Base-by-base conservation (phyloP, 176 grass and related monocot genomes). In the Pharus latifolius region DNA sequence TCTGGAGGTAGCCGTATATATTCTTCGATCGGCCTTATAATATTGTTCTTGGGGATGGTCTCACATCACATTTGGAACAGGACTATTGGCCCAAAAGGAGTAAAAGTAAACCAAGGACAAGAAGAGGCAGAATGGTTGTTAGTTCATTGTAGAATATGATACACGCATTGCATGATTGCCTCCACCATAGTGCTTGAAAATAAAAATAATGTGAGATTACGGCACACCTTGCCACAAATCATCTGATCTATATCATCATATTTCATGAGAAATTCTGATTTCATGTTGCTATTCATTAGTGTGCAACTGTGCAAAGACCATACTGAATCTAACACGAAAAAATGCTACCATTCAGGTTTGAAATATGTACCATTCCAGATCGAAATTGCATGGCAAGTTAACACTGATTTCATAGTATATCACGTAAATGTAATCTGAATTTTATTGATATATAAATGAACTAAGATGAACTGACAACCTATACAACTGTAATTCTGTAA, bases 111-210 rank as follows among this genome's bases (percentile, higher is more conserved):
- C 60, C 43, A 13, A n/a, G 43, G 77, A 86, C 57, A 76, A 56
- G 0, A 80, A 70, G 32, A 58, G 77, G 80, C 83, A 75, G 30
- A 65, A 57, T 49, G 57, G 65, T 30, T 9, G 65, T 56, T 86
- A 38, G 32, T 19, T 48, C 7, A 22, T 15, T 25, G 10, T 72
- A 72, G 26, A 64, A 75, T 80, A 80, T 27, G 30, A 24, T 17
- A 32, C 12, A 12, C 55, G 77, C 49, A 56, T 26, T 57, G 47
- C 70, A 80, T 56, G 34, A 72, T 78, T 84, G 76, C 40, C 29
- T 38, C 40, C 62, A 58, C n/a, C n/a, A n/a, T n/a, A n/a, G n/a
- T n/a, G n/a, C n/a, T n/a, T n/a, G n/a, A n/a, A n/a, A n/a, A n/a
- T n/a, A n/a, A n/a, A n/a, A n/a, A n/a, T n/a, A n/a, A n/a, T n/a